A percentile compares a stretch with the other conserved stretches of the same genome.
These are phyloP conservation scores for Aspergillus leporis DNA, from an alignment of 495 filamentous ascomycete genomes.

Conservation along the genomic window DNA sequence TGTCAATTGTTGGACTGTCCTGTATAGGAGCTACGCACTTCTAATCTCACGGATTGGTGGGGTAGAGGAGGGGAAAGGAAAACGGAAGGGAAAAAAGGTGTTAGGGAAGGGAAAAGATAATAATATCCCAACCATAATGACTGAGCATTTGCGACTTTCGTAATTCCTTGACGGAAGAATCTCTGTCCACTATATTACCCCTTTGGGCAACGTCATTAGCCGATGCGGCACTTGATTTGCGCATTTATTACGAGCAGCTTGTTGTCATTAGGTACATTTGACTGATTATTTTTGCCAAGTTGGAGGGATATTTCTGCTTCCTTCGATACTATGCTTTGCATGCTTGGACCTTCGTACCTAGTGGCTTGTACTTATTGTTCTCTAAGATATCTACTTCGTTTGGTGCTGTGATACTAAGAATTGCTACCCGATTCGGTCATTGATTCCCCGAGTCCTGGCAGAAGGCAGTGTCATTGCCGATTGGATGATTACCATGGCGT, in stretches of 20 bases:
- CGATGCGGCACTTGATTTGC: conserved; percentile 26
- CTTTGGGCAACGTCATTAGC: conserved; percentile 26
- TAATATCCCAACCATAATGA: not conserved
- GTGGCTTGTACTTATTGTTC: too few species aligned
- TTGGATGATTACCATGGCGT: not conserved
- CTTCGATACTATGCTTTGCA: too few species aligned
- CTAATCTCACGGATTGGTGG: not conserved
- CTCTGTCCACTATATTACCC: conserved; percentile 30
- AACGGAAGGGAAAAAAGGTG: conserved; percentile 11
- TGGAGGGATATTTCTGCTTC: too few species aligned
- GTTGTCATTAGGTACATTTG: not conserved
- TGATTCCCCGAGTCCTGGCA: conserved; percentile 3
- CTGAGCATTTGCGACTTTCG: conserved; percentile 18
- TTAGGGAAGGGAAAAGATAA: conserved; percentile 4
- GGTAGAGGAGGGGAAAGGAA: conserved; percentile 13
- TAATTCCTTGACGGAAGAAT: conserved; percentile 12
- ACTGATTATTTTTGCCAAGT: too few species aligned
- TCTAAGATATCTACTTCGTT: too few species aligned
- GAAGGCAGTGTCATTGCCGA: not conserved
- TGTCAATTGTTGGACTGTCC: not conserved
- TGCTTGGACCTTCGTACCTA: too few species aligned
- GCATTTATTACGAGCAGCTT: not conserved
- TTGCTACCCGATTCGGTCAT: conserved; percentile 4
- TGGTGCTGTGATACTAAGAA: not conserved
- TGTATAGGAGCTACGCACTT: not conserved